Evolutionary conservation across 2,329 filamentous ascomycete genomes (phyloP), one percentile per base, ranked within the genome.

Genomic region (Hypoxylon sp.): DNA sequence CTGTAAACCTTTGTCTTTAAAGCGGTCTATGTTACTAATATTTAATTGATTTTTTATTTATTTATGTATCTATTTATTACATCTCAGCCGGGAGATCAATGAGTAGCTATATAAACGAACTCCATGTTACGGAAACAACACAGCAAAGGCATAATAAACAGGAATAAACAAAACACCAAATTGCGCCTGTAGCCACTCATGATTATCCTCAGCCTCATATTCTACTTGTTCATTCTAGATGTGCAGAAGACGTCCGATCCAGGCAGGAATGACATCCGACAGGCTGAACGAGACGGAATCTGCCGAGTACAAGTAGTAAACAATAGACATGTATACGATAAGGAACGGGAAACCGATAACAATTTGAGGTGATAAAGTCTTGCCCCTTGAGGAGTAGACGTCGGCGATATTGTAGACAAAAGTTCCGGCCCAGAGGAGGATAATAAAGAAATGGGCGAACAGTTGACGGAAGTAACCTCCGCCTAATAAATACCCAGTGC

Each of bases 91-190:
- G 17, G 35, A 35, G 35, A 26, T 52, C 51, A 35, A 67, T 59
- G 59, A 55, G 46, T 64, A 57, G n/a, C 29, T 59, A 59, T 50
- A 46, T 48, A 35, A 67, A 67, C 31, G 39, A 31, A 19, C 29
- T 22, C 44, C 31, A 19, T 46, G 17, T 35, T 33, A 17, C 52
- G 17, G 31, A 64, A 61, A 70, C 51, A 46, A 64, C 53, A 67
- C 63, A 64, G 31, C 35, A 63, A 47, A 59, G 46, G 24, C 39
- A 60, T 42, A 46, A 13, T 33, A 58, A 51, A 57, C 35, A 48
- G 42, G 17, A 57, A 52, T 52, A 66, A 63, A 57, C 42, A 47
- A 51, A 3, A 60, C 44, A 39, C 37, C 46, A 22, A 47, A 46
- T 39, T 37, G 47, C 47, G 35, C 26, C 57, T 3, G 33, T 24